These are phyloP conservation scores for Mycena filopes DNA, from an alignment of 768 basidiomycete species.

Conservation along the genomic window DNA sequence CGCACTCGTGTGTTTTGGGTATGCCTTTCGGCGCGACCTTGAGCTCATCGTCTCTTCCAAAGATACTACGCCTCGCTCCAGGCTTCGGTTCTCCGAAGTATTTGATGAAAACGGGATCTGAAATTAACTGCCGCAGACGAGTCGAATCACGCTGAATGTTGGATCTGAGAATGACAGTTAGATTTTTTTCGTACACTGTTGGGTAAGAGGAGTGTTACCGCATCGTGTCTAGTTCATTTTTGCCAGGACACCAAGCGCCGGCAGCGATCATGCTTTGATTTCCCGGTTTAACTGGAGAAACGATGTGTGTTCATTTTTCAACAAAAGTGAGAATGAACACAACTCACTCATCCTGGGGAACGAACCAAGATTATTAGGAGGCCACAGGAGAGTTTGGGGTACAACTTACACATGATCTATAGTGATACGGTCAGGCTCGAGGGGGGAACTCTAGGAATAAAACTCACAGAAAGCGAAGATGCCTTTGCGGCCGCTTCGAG, in stretches of 20 bases:
- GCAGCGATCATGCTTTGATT: constrained; percentile 80
- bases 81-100: constrained; percentile 80
- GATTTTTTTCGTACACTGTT: background rate
- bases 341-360: constrained; percentile 43
- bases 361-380: background rate
- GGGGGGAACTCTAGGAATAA: background rate
- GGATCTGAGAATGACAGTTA: constrained; percentile 47
- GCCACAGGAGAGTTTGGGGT: constrained; percentile 3
- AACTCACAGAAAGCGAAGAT: constrained; percentile 88
- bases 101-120: constrained; percentile 74
- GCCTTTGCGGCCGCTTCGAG: constrained; percentile 90
- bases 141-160: constrained; percentile 71
- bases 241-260: constrained; percentile 82
- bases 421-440: constrained; percentile 1
- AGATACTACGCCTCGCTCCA: constrained; percentile 78
- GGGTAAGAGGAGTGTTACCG: constrained; percentile 53
- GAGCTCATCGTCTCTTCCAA: constrained; percentile 87
- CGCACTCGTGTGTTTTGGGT: constrained; percentile 80
- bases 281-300: constrained; percentile 67
- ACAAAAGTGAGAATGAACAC: background rate
- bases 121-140: constrained; percentile 75
- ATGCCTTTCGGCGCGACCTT: constrained; percentile 94
- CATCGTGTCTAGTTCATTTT: constrained; percentile 82
- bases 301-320: background rate
- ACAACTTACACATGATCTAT: constrained; percentile 71